Conservation (phyloP, 164 flowering plant species). For the Vitis labrusca region DNA sequence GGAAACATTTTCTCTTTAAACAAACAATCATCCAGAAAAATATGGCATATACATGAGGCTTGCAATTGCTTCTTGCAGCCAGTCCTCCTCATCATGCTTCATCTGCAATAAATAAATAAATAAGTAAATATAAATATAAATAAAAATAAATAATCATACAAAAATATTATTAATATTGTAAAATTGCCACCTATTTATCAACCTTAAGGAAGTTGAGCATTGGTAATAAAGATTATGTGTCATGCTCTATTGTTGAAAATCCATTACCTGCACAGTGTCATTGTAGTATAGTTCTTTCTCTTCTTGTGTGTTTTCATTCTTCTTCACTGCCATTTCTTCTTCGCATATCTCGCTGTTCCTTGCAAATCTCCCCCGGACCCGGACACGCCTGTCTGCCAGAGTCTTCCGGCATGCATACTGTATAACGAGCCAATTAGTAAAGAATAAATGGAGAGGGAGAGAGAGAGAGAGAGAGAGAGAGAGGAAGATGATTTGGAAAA, state of each 20-base stretch:
- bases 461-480: not conserved
- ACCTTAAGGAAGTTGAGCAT: no score
- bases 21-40: conserved; percentile 8
- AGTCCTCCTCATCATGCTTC: conserved; percentile 30
- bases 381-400: conserved; percentile 70
- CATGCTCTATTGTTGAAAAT: no score
- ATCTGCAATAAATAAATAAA: conserved; percentile 28
- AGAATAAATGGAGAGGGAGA: not conserved
- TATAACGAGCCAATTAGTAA: not conserved
- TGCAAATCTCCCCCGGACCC: conserved; percentile 87
- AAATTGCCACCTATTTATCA: not conserved
- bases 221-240: no score
- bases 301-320: conserved; percentile 11
- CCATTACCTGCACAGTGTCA: conserved; percentile 36
- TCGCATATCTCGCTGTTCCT: conserved; percentile 52
- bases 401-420: conserved; percentile 93
- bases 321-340: conserved; percentile 18
- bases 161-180: not conserved
- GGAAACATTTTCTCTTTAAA: no score
- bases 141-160: not conserved
- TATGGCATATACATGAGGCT: conserved; percentile 44
- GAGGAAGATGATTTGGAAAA: not conserved
- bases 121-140: no score
- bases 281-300: conserved; percentile 15
- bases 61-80: conserved; percentile 59